Evolutionary conservation across 345 rosid genomes (phyloP), one percentile per base, ranked within the genome.

Genomic region (Dimocarpus longan): DNA sequence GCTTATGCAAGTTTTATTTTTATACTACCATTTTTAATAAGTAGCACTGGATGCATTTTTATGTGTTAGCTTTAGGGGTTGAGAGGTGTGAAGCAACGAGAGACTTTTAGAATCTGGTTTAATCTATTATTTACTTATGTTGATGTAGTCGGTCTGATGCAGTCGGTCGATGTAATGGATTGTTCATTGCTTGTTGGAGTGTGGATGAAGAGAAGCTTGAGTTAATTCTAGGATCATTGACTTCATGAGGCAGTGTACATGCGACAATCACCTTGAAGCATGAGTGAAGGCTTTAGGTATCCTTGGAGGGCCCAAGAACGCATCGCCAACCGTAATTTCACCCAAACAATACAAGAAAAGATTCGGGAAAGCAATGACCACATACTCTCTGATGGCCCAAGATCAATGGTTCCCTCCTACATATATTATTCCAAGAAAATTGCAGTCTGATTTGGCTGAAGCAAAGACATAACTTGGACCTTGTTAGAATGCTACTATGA

Each of bases 191-290:
- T 94, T 81, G 98, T 96, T 40, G 99, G 99, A 57, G 28, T 26
- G 91, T 96, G 86, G 99, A 96, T 62, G 90, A 91, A 83, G 94
- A 90, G 87, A 94, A 91, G 28, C 90, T 90, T 46, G 97, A 96
- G 81, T 78, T 96, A 71, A 94, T 93, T 24, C 87, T 96, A 98
- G 99, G 79, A 94, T 96, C 74, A 94, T 96, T 63, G 99, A 94
- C 79, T 96, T 89, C 88, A 85, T 96, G 92, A 90, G 99, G 83
- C 99, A 94, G 82, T 96, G 94, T 81, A 96, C 99, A 1, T 96
- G 98, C 98, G 99, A 96, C 86, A 97, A 97, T 84, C 98, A 92
- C 86, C 87, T 97, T 48, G 98, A 94, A 82, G 92, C 99, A 24
- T 92, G 97, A 96, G 98, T 93, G 70, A 94, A 93, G 82, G 84